phyloP scores from a whole-genome alignment of 768 basidiomycete species.

The Galerina sulciceps region DNA sequence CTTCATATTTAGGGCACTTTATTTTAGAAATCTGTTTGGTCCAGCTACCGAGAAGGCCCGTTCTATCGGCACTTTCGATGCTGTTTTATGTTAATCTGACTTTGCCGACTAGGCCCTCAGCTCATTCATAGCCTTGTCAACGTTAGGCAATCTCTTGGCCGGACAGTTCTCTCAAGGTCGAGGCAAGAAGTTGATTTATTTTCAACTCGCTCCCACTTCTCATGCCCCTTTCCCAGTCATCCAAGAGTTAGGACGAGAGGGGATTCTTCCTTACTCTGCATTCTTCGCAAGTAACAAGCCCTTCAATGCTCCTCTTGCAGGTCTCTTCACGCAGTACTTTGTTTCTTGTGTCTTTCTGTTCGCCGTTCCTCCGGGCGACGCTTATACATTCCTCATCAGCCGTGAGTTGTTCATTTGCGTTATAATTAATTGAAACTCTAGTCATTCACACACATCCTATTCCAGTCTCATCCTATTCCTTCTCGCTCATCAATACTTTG shows the following conservation, averaged over 20 bases:
- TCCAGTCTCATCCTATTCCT: constrained; percentile 62
- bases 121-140: constrained; percentile 64
- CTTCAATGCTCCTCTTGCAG: constrained; percentile 67
- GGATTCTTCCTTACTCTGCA: constrained; percentile 64
- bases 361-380: constrained; percentile 71
- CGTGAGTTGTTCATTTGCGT: constrained; percentile 39
- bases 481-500: constrained; percentile 59
- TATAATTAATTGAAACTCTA: neutral
- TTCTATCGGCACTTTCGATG: neutral
- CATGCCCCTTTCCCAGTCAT: constrained; percentile 47
- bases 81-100: neutral
- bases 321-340: constrained; percentile 64
- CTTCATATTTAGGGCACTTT: constrained; percentile 54
- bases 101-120: constrained; percentile 51
- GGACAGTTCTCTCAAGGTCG: constrained; percentile 70
- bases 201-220: neutral
- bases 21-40: constrained; percentile 77
- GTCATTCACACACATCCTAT: neutral
- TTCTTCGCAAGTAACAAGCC: constrained; percentile 77
- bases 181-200: constrained; percentile 39
- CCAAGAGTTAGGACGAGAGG: constrained; percentile 76
- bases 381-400: constrained; percentile 72
- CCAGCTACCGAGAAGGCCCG: constrained; percentile 59
- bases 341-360: constrained; percentile 59
- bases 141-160: constrained; percentile 66